A percentile compares a stretch with the other conserved stretches of the same genome.
These are phyloP conservation scores for Moesziomyces sp. DNA, from an alignment of 1,284 basidiomycete genomes.

Conservation along the genomic window DNA sequence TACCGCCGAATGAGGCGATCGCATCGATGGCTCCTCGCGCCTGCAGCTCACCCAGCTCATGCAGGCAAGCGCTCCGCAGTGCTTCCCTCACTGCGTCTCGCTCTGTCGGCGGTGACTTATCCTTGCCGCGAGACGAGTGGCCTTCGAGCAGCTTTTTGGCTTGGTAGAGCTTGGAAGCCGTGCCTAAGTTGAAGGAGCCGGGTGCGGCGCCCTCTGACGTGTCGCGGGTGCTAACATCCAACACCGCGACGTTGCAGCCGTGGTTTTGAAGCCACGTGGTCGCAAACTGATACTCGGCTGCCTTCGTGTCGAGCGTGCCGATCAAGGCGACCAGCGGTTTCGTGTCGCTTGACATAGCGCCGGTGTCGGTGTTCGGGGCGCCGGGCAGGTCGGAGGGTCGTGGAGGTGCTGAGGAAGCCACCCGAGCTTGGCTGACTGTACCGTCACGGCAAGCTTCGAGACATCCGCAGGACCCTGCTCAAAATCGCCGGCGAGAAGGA, in stretches of 20 bases:
- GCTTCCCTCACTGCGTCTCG: constrained; percentile 17
- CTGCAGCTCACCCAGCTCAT: constrained; percentile 7
- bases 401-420: no score
- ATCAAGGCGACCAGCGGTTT: constrained; percentile 32
- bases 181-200: constrained; percentile 14
- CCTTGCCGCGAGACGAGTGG: neutral
- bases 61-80: constrained; percentile 16
- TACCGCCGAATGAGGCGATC: constrained; percentile 40
- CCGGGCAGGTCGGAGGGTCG: no score
- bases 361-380: neutral
- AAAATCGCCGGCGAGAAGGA: neutral
- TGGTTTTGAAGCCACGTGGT: constrained; percentile 23
- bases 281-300: constrained; percentile 34
- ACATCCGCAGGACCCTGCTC: neutral
- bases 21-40: constrained; percentile 9
- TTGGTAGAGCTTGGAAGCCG: constrained; percentile 1
- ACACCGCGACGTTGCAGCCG: constrained; percentile 22
- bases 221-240: constrained; percentile 26
- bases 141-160: constrained; percentile 18
- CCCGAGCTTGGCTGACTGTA: no score
- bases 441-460: no score
- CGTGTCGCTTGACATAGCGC: neutral
- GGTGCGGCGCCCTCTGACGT: constrained; percentile 5
- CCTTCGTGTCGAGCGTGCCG: constrained; percentile 45
- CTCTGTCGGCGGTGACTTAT: constrained; percentile 1